A percentile compares a stretch with the other conserved stretches of the same genome.
Conservation (phyloP, 2,329 filamentous ascomycete genomes). For the Fusarium coicis region DNA sequence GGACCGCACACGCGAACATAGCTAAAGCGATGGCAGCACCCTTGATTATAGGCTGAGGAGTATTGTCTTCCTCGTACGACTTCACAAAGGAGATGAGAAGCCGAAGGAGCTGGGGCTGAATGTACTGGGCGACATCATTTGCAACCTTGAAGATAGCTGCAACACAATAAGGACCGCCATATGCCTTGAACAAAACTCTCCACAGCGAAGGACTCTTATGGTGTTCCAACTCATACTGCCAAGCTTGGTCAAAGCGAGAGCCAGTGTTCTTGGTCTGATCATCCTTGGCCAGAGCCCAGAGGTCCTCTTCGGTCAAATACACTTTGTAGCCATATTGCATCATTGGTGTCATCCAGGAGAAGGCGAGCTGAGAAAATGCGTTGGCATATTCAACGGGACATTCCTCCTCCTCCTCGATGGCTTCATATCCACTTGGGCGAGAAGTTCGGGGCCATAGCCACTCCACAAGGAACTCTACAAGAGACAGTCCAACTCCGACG, state of each 20-base stretch:
- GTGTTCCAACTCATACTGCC: conserved; percentile 78
- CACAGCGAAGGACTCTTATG: conserved; percentile 78
- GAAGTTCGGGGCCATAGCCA: conserved; percentile 86
- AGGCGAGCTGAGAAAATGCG: conserved; percentile 92
- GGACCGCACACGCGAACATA: conserved; percentile 89
- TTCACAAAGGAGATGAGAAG: conserved; percentile 85
- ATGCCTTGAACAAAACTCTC: conserved; percentile 84
- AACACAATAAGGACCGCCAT: conserved; percentile 83
- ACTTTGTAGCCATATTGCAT: conserved; percentile 96
- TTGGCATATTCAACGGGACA: conserved; percentile 90
- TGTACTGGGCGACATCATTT: conserved; percentile 87
- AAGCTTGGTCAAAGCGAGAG: conserved; percentile 75
- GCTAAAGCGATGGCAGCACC: conserved; percentile 88
- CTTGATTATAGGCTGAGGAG: conserved; percentile 80
- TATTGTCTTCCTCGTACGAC: conserved; percentile 73
- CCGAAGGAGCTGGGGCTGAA: conserved; percentile 89
- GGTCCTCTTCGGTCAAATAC: conserved; percentile 91
- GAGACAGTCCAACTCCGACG: conserved; percentile 75
- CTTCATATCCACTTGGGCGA: conserved; percentile 64
- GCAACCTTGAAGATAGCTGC: conserved; percentile 89
- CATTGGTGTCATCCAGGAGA: conserved; percentile 98
- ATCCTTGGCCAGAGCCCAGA: conserved; percentile 87
- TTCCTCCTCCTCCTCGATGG: conserved; percentile 68
- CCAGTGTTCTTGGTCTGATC: conserved; percentile 84
- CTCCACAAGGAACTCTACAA: conserved; percentile 80